Percentiles rank a stretch among this genome's conserved stretches.
Evolutionary conservation across 805 yeast genomes (phyloP).

Genomic region (Candida orba): DNA sequence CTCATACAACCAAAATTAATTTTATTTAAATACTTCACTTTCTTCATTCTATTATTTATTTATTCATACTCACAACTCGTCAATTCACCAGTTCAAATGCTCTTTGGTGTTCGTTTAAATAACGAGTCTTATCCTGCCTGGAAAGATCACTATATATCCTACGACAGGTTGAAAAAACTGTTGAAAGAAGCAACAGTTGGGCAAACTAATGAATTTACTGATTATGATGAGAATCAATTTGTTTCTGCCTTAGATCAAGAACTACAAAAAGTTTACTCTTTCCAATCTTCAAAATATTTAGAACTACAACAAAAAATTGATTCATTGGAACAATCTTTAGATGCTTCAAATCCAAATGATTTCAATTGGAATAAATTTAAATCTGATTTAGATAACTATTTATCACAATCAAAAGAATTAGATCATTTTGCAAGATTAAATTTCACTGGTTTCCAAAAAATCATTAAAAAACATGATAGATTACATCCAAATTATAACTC

Average conservation of each 20-base stretch:
- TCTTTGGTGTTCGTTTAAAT: constrained; percentile 78
- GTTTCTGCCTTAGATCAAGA: constrained; percentile 62
- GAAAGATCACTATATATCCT: constrained; percentile 66
- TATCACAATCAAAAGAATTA: constrained; percentile 73
- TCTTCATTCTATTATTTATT: no score
- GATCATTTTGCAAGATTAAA: constrained; percentile 88
- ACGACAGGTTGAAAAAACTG: constrained; percentile 56
- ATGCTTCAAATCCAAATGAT: constrained; percentile 30
- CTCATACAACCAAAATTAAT: no score
- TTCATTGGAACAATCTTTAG: constrained; percentile 53
- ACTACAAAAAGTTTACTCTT: constrained; percentile 69
- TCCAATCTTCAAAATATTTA: constrained; percentile 61
- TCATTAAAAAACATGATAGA: constrained; percentile 94
- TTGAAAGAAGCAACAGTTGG: constrained; percentile 59
- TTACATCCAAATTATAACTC: constrained; percentile 73
- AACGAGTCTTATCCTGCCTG: constrained; percentile 84
- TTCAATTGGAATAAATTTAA: constrained; percentile 60
- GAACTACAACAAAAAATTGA: constrained; percentile 59
- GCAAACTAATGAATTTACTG: constrained; percentile 45
- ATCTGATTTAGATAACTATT: constrained; percentile 59
- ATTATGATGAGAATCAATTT: constrained; percentile 63
- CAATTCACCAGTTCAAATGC: constrained; percentile 37
- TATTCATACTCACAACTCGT: no score
- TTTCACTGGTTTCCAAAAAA: constrained; percentile 90
- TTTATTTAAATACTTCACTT: no score